Evolutionary conservation across 2,329 filamentous ascomycete species (phyloP), one percentile per base, ranked within the genome.

Genomic region (Cercospora berteroae): DNA sequence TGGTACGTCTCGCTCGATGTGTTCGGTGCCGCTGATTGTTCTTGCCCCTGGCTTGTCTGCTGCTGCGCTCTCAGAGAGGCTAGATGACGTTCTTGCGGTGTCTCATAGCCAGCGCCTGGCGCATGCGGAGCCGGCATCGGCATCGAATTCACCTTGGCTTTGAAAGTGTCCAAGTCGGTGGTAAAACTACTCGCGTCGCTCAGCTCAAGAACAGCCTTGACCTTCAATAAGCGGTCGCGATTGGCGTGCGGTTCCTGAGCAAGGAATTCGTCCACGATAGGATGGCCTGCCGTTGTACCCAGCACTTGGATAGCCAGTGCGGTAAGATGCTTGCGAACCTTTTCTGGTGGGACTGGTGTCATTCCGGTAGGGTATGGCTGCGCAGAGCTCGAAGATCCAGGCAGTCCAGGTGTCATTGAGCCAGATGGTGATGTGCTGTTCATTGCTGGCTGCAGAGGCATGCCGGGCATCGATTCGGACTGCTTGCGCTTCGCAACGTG

Each of bases 401-500:
- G 67, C 12, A 71, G 27, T 18, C 69, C 71, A 25, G 71, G 71
- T 10, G 71, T 72, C 57, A 67, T 65, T 10, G 71, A 71, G 7
- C 68, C 73, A 10, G 70, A 63, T 12, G 75, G 75, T 5, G 76
- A 77, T 0, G 71, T 69, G 13, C 68, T 73, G 56, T 67, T 70
- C 20, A 72, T 73, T 25, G 75, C 76, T 50, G 76, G 75, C 69
- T 78, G 74, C 18, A 78, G 50, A 70, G 36, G 65, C 60, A 63
- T 59, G 16, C 62, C 58, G 10, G 69, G 70, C 36, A 73, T 66
- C 2, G 67, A 71, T 60, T 79, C 77, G 7, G 76, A 78, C 20
- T 68, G 71, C 77, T 94, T 94, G 27, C 91, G 88, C 70, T 92
- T 91, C 5, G 89, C 80, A 69, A 86, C 88, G 69, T 90, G 89